Evolutionary conservation across 345 rosid genomes (phyloP).

Genomic region (Brassica cretica): DNA sequence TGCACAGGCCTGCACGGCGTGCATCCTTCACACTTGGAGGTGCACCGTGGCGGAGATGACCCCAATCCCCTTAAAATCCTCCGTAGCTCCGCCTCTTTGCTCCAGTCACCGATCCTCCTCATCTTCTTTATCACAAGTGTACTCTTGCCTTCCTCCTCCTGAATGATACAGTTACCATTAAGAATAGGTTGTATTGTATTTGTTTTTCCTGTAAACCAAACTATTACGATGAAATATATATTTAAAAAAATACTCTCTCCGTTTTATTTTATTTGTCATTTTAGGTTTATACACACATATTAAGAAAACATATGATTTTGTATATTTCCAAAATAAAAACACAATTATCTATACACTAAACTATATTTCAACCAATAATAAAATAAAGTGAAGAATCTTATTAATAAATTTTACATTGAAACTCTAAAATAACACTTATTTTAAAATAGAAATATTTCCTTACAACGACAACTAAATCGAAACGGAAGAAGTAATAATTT

Average conservation of each 20-base stretch:
- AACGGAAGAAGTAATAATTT: neutral
- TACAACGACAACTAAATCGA: no score
- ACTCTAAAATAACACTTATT: no score
- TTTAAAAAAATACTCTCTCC: neutral
- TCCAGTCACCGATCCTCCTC: conserved; percentile 26
- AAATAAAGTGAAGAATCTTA: no score
- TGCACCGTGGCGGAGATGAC: conserved; percentile 82
- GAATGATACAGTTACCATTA: neutral
- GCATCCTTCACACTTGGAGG: conserved; percentile 72
- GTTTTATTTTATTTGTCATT: no score
- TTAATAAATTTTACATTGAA: no score
- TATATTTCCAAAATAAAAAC: no score
- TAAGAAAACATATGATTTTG: no score
- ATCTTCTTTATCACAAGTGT: conserved; percentile 30
- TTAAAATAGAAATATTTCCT: no score
- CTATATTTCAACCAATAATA: no score
- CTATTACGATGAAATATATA: neutral
- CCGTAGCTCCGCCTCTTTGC: conserved; percentile 32
- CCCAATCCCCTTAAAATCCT: conserved; percentile 58
- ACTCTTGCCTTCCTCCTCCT: conserved; percentile 4
- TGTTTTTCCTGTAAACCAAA: neutral
- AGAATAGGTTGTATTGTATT: neutral
- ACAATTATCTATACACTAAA: no score
- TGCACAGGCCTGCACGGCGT: conserved; percentile 87
- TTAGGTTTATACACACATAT: no score